phyloP scores from a whole-genome alignment of 495 filamentous ascomycete genomes.

The Aspergillus avenaceus region DNA sequence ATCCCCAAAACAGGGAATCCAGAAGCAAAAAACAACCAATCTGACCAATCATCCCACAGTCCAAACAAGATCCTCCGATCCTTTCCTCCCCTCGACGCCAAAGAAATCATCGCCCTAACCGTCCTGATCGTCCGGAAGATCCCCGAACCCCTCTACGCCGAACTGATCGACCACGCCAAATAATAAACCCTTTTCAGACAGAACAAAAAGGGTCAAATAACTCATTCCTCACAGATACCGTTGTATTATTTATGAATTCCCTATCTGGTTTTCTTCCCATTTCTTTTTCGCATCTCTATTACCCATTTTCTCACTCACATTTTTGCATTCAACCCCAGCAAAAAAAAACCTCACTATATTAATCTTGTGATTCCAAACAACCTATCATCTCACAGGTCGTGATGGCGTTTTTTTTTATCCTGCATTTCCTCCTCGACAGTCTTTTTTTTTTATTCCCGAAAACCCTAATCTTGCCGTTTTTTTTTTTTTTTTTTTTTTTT shows the following conservation, averaged over 20 bases:
- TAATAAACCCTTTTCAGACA: too few relatives aligned
- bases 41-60: conserved; percentile 39
- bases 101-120: conserved; percentile 74
- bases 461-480: neutral
- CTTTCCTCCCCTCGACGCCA: conserved; percentile 81
- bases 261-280: neutral
- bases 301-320: too few relatives aligned
- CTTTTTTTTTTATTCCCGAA: neutral
- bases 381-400: too few relatives aligned
- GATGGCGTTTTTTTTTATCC: too few relatives aligned
- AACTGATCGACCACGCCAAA: conserved; percentile 82
- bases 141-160: conserved; percentile 81
- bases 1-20: neutral
- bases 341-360: too few relatives aligned
- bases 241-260: conserved; percentile 3
- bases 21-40: neutral
- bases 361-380: too few relatives aligned
- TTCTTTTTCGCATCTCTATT: too few relatives aligned
- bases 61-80: conserved; percentile 87
- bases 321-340: too few relatives aligned
- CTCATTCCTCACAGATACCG: too few relatives aligned
- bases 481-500: neutral
- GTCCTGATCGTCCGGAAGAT: conserved; percentile 79
- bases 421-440: too few relatives aligned
- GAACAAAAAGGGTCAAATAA: too few relatives aligned